Evolutionary conservation across 768 basidiomycete species (phyloP).

Genomic region (Leccinellum luteum): DNA sequence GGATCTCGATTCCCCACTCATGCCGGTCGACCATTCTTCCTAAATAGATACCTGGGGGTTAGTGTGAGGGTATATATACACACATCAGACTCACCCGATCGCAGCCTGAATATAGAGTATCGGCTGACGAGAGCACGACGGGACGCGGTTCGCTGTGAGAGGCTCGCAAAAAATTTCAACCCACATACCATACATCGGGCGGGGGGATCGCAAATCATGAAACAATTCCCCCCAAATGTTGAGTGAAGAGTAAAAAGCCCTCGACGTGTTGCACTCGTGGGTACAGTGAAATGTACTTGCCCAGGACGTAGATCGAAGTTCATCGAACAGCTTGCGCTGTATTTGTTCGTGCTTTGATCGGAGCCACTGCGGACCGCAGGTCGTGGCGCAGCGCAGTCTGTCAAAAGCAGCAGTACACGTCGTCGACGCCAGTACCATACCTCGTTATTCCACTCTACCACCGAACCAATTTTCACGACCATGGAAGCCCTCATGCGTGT

Average conservation of each 20-base stretch:
- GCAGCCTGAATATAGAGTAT: background rate
- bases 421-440: background rate
- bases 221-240: background rate
- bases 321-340: background rate
- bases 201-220: background rate
- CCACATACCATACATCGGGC: background rate
- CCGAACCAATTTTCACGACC: background rate
- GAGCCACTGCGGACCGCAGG: background rate
- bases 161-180: background rate
- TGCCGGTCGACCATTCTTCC: background rate
- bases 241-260: background rate
- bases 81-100: background rate
- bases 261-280: background rate
- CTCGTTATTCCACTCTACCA: background rate
- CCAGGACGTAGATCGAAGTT: too few relatives aligned
- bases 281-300: too few relatives aligned
- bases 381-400: background rate
- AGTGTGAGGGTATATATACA: background rate
- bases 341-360: background rate
- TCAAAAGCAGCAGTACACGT: background rate
- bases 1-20: background rate
- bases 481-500: constrained; percentile 71
- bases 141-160: background rate
- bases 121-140: background rate
- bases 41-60: background rate